Conservation (phyloP, 805 yeast species). For the Metschnikowia reukaufii region DNA sequence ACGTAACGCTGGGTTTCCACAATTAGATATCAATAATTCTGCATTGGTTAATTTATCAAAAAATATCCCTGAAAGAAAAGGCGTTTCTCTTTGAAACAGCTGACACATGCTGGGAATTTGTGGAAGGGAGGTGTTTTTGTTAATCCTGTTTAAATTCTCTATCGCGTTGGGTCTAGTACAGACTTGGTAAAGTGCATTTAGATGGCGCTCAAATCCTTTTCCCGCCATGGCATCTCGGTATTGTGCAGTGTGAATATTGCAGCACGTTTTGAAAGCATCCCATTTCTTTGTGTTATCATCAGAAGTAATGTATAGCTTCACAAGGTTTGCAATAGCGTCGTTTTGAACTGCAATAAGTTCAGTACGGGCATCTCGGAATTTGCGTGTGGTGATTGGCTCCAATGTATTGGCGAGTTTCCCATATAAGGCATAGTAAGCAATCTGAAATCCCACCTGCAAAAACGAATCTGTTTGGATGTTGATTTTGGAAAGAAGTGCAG, state of each 20-base stretch:
- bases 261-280: slow-evolving; percentile 50
- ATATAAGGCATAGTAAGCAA: slow-evolving; percentile 54
- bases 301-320: slow-evolving; percentile 64
- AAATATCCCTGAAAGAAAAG: slow-evolving; percentile 34
- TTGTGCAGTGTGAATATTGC: slow-evolving; percentile 50
- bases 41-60: slow-evolving; percentile 38
- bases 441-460: slow-evolving; percentile 52
- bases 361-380: slow-evolving; percentile 66
- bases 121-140: slow-evolving; percentile 25
- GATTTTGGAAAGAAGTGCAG: slow-evolving; percentile 39
- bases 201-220: slow-evolving; percentile 70
- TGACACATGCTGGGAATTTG: slow-evolving; percentile 14
- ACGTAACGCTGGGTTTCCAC: slow-evolving; percentile 88
- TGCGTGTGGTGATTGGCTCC: slow-evolving; percentile 66
- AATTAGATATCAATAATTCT: slow-evolving; percentile 51
- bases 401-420: slow-evolving; percentile 50
- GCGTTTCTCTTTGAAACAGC: slow-evolving; percentile 19
- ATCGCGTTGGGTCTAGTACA: slow-evolving; percentile 44
- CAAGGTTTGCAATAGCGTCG: slow-evolving; percentile 48
- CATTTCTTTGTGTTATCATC: slow-evolving; percentile 47
- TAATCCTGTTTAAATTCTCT: slow-evolving; percentile 41
- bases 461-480: slow-evolving; percentile 50
- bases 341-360: slow-evolving; percentile 68
- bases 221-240: slow-evolving; percentile 58
- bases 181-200: slow-evolving; percentile 61